A percentile compares a stretch with the other conserved stretches of the same genome.
Evolutionary conservation across 768 basidiomycete species (phyloP).

Genomic region (Boletus reticuloceps): DNA sequence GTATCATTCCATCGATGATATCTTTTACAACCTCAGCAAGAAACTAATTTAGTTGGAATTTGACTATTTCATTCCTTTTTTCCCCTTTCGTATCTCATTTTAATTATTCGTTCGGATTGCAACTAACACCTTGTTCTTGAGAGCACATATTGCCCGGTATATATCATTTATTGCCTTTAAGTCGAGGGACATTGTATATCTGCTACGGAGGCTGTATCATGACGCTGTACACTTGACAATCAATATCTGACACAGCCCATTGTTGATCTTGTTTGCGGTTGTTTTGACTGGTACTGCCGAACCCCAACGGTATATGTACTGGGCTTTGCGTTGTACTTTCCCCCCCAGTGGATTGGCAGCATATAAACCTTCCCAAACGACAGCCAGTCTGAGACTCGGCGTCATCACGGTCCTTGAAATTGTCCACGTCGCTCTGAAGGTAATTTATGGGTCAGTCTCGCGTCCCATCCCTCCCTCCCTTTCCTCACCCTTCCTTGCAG

Average conservation of each 20-base stretch:
- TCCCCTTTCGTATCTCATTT: neutral
- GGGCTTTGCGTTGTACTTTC: neutral
- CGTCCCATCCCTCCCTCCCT: neutral
- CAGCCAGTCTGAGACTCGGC: slow-evolving; percentile 26
- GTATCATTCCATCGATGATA: slow-evolving; percentile 20
- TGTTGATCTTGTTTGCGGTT: slow-evolving; percentile 15
- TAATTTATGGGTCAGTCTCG: slow-evolving; percentile 39
- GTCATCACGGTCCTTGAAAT: slow-evolving; percentile 27
- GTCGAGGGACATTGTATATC: slow-evolving; percentile 12
- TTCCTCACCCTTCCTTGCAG: slow-evolving; percentile 17
- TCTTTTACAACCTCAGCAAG: slow-evolving; percentile 13
- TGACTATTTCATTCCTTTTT: slow-evolving; percentile 3
- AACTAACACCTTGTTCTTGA: slow-evolving; percentile 12
- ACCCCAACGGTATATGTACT: slow-evolving; percentile 27
- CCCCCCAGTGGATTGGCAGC: slow-evolving; percentile 28
- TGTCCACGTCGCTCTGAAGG: neutral
- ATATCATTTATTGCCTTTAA: slow-evolving; percentile 16
- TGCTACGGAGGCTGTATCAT: slow-evolving; percentile 22
- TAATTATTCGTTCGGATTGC: slow-evolving; percentile 15
- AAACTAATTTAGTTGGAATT: slow-evolving; percentile 20
- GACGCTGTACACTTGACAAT: slow-evolving; percentile 4
- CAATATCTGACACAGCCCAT: neutral
- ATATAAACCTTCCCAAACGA: slow-evolving; percentile 32
- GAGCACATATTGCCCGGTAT: no score
- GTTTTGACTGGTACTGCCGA: slow-evolving; percentile 23